phyloP scores from a whole-genome alignment of 1,284 basidiomycete species.

The Blastosporella zonata region DNA sequence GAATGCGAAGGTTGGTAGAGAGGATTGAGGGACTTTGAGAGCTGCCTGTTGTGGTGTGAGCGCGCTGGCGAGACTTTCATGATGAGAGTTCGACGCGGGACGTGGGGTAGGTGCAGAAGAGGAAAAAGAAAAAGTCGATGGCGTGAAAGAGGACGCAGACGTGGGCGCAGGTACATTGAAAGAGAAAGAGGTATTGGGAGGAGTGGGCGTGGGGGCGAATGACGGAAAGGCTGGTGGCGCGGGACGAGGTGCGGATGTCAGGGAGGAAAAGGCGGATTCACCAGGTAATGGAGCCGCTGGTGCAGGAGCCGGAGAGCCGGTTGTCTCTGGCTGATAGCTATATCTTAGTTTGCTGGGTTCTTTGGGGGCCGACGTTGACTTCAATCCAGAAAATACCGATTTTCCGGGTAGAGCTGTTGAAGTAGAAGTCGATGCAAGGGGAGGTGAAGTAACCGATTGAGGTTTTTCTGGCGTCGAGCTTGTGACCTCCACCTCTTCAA shows the following conservation, averaged over 20 bases:
- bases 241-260: neutral
- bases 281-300: constrained; percentile 15
- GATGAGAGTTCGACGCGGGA: neutral
- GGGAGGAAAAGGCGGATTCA: constrained; percentile 13
- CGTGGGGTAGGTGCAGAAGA: neutral
- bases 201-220: neutral
- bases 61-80: neutral
- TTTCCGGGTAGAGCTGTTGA: constrained; percentile 10
- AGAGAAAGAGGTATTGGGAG: neutral
- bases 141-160: neutral
- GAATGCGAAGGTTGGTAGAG: constrained; percentile 24
- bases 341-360: constrained; percentile 72
- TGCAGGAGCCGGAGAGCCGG: constrained; percentile 20
- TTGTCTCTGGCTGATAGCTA: constrained; percentile 49
- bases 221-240: neutral
- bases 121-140: neutral
- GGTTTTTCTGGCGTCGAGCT: constrained; percentile 22
- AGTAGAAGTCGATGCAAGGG: neutral
- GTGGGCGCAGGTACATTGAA: neutral
- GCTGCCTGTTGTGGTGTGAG: constrained; percentile 27
- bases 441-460: constrained; percentile 18
- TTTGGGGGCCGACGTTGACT: constrained; percentile 48
- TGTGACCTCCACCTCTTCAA: constrained; percentile 31
- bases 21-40: constrained; percentile 21
- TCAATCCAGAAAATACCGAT: constrained; percentile 26